A percentile compares a stretch with the other conserved stretches of the same genome.
phyloP scores from a whole-genome alignment of 2,329 filamentous ascomycete genomes.

The Pyrenophora tritici-repentis region DNA sequence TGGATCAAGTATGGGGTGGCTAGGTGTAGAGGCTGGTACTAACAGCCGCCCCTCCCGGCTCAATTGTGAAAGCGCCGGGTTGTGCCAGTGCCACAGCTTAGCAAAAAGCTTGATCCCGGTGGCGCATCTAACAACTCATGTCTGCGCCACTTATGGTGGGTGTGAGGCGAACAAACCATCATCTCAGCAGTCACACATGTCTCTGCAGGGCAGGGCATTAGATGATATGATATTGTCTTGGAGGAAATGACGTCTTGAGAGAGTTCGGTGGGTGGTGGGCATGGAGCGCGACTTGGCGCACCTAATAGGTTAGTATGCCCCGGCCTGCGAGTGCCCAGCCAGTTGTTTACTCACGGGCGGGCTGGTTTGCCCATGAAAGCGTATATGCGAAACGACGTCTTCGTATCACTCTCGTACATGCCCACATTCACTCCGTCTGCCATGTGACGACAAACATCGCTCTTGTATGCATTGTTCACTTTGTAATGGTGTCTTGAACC shows the following conservation, averaged over 20 bases:
- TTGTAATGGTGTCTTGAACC: too few relatives aligned
- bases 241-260: not conserved
- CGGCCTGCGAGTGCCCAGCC: too few relatives aligned
- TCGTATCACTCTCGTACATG: not conserved
- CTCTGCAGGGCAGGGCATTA: not conserved
- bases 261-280: not conserved
- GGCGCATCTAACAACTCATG: too few relatives aligned
- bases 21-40: constrained; percentile 25
- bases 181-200: not conserved
- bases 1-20: constrained; percentile 1
- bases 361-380: not conserved
- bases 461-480: not conserved
- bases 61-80: not conserved
- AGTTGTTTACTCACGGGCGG: not conserved
- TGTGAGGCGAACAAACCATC: too few relatives aligned
- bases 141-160: too few relatives aligned
- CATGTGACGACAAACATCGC: not conserved
- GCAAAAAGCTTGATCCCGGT: too few relatives aligned
- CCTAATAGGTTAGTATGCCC: not conserved
- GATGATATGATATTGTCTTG: too few relatives aligned
- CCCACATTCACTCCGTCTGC: not conserved
- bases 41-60: constrained; percentile 10
- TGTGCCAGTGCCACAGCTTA: constrained; percentile 16
- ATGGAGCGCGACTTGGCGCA: not conserved
- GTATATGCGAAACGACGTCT: not conserved